Percentiles rank a stretch among this genome's conserved stretches.
These are phyloP conservation scores for Baudoinia panamericana DNA, from an alignment of 495 filamentous ascomycete genomes.

Conservation along the genomic window DNA sequence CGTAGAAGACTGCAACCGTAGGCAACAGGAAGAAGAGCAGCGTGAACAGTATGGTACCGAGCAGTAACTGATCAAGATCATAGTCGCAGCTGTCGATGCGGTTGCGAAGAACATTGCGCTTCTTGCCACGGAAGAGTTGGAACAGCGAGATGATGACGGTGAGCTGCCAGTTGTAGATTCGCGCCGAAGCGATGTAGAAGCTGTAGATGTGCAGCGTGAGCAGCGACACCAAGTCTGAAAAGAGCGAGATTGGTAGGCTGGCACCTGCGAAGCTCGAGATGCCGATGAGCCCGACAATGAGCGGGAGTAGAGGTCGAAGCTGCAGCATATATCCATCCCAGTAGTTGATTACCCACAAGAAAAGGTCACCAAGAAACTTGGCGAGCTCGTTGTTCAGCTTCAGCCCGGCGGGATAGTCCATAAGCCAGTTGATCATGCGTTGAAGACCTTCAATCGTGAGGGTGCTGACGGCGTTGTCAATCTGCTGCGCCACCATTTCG, in stretches of 20 bases:
- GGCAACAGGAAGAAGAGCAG: slow-evolving; percentile 89
- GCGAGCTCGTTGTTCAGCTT: slow-evolving; percentile 95
- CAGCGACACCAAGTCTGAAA: slow-evolving; percentile 85
- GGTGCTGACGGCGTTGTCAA: slow-evolving; percentile 59
- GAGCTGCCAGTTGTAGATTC: slow-evolving; percentile 97
- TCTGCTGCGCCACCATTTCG: slow-evolving; percentile 67
- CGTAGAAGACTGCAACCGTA: slow-evolving; percentile 89
- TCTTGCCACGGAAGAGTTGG: slow-evolving; percentile 95
- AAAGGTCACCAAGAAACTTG: slow-evolving; percentile 82
- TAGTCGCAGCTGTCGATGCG: slow-evolving; percentile 99
- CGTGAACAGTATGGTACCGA: slow-evolving; percentile 94
- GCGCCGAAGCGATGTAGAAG: slow-evolving; percentile 91
- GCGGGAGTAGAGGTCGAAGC: slow-evolving; percentile 65
- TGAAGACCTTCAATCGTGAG: slow-evolving; percentile 87
- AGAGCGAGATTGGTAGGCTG: slow-evolving; percentile 90
- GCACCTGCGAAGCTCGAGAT: slow-evolving; percentile 91
- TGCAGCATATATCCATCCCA: slow-evolving; percentile 74
- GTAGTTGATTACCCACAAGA: slow-evolving; percentile 96
- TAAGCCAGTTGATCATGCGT: slow-evolving; percentile 86
- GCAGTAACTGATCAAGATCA: slow-evolving; percentile 90
- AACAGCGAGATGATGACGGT: slow-evolving; percentile 93
- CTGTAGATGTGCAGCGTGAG: slow-evolving; percentile 93
- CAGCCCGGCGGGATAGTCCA: slow-evolving; percentile 93
- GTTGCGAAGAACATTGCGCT: slow-evolving; percentile 91
- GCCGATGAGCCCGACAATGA: slow-evolving; percentile 83